Evolutionary conservation across 257 asterid genomes (phyloP).

Genomic region (Salvia splendens): DNA sequence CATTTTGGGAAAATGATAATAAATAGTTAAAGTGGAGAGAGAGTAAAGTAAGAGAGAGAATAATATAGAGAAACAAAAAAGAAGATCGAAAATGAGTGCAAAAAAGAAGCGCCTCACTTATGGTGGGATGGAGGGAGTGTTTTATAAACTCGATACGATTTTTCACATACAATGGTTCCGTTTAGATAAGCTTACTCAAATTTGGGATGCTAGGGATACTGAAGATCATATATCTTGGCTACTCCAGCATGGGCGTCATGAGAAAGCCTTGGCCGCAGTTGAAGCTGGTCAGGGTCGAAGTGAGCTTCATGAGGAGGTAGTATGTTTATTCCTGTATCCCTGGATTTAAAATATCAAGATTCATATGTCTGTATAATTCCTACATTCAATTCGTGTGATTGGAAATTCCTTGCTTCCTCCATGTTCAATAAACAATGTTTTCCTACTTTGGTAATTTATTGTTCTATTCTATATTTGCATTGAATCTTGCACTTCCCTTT

Average conservation of each 20-base stretch:
- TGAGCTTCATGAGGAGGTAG: slow-evolving; percentile 96
- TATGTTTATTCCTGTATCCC: slow-evolving; percentile 22
- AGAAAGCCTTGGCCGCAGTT: slow-evolving; percentile 95
- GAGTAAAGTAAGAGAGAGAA: too few species aligned
- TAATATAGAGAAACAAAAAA: too few species aligned
- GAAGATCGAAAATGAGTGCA: too few species aligned
- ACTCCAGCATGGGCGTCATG: slow-evolving; percentile 93
- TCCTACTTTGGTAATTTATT: slow-evolving; percentile 8
- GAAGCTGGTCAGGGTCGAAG: slow-evolving; percentile 96
- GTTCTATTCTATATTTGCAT: neutral
- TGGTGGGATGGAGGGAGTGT: neutral
- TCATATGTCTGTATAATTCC: slow-evolving; percentile 11
- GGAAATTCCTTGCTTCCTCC: neutral
- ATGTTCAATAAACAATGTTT: neutral
- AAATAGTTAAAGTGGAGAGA: too few species aligned
- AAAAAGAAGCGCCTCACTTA: too few species aligned
- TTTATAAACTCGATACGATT: slow-evolving; percentile 21
- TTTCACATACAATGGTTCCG: slow-evolving; percentile 23
- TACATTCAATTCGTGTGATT: neutral
- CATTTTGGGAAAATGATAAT: too few species aligned
- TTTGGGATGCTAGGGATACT: slow-evolving; percentile 69
- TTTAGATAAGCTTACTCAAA: slow-evolving; percentile 26
- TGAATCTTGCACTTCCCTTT: neutral
- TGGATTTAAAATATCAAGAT: slow-evolving; percentile 2
- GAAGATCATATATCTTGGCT: slow-evolving; percentile 99